Evolutionary conservation across 1,284 basidiomycete species (phyloP).

Genomic region (Leccinum laetum): DNA sequence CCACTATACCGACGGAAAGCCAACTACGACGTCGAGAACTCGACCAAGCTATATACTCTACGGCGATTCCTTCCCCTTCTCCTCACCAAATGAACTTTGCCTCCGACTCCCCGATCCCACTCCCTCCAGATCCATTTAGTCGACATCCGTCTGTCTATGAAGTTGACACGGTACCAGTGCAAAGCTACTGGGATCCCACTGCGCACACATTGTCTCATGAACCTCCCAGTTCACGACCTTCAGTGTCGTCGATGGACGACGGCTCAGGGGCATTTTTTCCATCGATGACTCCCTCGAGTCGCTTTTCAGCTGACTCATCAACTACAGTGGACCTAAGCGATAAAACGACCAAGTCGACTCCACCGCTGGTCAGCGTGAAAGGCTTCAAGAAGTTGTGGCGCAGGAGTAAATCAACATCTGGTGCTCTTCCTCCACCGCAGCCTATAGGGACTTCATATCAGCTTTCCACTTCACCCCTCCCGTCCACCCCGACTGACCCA

Average conservation of each 20-base stretch:
- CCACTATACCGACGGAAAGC: slow-evolving; percentile 46
- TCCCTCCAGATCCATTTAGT: slow-evolving; percentile 79
- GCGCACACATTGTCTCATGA: slow-evolving; percentile 22
- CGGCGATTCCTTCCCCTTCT: slow-evolving; percentile 34
- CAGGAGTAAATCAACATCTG: slow-evolving; percentile 58
- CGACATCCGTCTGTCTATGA: slow-evolving; percentile 58
- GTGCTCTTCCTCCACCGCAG: slow-evolving; percentile 24
- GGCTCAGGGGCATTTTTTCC: slow-evolving; percentile 12
- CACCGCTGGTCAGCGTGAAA: slow-evolving; percentile 61
- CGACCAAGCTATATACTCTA: slow-evolving; percentile 47
- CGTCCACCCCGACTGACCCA: slow-evolving; percentile 25
- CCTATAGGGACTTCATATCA: slow-evolving; percentile 30
- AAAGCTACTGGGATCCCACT: slow-evolving; percentile 43
- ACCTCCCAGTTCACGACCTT: slow-evolving; percentile 22
- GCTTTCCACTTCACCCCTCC: slow-evolving; percentile 13
- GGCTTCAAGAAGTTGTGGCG: slow-evolving; percentile 73
- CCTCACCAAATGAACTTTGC: slow-evolving; percentile 16
- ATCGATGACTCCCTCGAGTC: slow-evolving; percentile 46
- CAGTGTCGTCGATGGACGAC: slow-evolving; percentile 27
- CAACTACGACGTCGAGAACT: slow-evolving; percentile 52
- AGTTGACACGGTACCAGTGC: slow-evolving; percentile 23
- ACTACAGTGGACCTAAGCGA: slow-evolving; percentile 36
- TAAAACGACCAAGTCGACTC: slow-evolving; percentile 18
- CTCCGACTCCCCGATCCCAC: slow-evolving; percentile 58
- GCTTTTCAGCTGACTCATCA: slow-evolving; percentile 72